Evolutionary conservation across 208 protist species (phyloP).

Genomic region (Novymonas esmeraldas): DNA sequence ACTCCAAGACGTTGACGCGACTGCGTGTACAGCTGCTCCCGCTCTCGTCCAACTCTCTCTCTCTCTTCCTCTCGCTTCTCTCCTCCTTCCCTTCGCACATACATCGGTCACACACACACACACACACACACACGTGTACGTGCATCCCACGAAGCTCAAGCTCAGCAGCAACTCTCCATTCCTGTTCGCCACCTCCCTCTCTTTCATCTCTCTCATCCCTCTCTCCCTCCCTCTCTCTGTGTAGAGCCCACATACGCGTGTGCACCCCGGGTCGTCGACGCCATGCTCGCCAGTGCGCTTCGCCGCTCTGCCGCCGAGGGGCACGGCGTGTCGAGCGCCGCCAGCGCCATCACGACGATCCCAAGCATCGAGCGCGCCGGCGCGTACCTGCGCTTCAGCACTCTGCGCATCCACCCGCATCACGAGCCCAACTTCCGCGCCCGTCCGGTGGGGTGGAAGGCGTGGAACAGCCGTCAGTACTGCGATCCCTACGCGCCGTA

Average conservation of each 20-base stretch:
- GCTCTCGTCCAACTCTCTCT: too few species aligned
- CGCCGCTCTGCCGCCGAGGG: slow-evolving; percentile 52
- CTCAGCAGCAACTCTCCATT: too few species aligned
- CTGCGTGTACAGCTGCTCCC: too few species aligned
- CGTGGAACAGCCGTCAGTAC: slow-evolving; percentile 74
- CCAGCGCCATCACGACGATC: slow-evolving; percentile 52
- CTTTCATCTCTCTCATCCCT: slow-evolving; percentile 13
- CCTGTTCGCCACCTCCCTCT: too few species aligned
- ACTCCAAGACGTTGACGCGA: too few species aligned
- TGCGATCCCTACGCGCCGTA: slow-evolving; percentile 79
- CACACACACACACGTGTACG: too few species aligned
- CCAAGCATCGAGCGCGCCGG: slow-evolving; percentile 72
- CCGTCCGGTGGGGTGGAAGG: slow-evolving; percentile 71
- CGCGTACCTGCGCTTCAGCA: slow-evolving; percentile 79
- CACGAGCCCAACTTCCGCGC: slow-evolving; percentile 80
- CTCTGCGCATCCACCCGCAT: slow-evolving; percentile 72
- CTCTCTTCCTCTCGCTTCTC: too few species aligned
- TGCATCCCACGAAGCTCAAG: too few species aligned
- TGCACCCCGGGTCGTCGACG: too few species aligned
- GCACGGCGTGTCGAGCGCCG: slow-evolving; percentile 3
- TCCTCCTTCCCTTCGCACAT: too few species aligned
- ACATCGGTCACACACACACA: too few species aligned
- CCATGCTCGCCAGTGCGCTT: slow-evolving; percentile 75
- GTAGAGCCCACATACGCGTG: background rate
- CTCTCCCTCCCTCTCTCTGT: background rate